Evolutionary conservation across 164 flowering plant species (phyloP), one percentile per base, ranked within the genome.

Genomic region (Platanus orientalis): DNA sequence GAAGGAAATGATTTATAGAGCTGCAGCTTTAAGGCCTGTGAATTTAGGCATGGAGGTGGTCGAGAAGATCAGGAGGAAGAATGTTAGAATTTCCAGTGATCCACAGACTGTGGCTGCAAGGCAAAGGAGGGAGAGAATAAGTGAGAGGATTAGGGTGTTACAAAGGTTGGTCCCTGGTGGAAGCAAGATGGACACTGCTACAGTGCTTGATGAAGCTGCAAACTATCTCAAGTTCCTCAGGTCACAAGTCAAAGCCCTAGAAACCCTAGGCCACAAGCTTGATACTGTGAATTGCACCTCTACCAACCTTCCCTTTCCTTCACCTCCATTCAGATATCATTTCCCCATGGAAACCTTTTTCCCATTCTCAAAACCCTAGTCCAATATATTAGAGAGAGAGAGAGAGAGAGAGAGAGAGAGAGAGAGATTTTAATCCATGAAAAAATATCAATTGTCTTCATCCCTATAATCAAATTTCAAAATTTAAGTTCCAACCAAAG

Each of bases 161-260:
- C 97, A 89, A 57, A 80, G 73, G 76, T 65, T 95, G 44, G 96
- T 95, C 11, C 99, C 99, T 27, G 96, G 99, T 42, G 99, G 97
- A 17, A 81, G 63, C 73, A 95, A 95, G 78, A 95, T 95, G 97
- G 99, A 95, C 62, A 95, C 99, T 39, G 99, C 99, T 40, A 81
- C 97, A 25, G 89, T 95, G 97, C 97, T 95, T 59, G 99, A 95
- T 67, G 99, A 95, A 60, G 99, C 99, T 67, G 96, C 97, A 23
- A 95, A 83, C 58, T 92, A 95, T 67, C 92, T 95, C 70, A 91
- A 81, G 81, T 95, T 88, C 66, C 75, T 95, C 1, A 84, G 85
- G 75, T 83, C 89, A 30, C 97, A 89, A 76, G 90, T 92, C 34
- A 84, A 73, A 62, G 86, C 80, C 20, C 67, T 92, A 48, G 91